Percentiles rank a stretch among this genome's conserved stretches.
Conservation (phyloP, 1,284 basidiomycete genomes). For the Moesziomyces parantarcticus region DNA sequence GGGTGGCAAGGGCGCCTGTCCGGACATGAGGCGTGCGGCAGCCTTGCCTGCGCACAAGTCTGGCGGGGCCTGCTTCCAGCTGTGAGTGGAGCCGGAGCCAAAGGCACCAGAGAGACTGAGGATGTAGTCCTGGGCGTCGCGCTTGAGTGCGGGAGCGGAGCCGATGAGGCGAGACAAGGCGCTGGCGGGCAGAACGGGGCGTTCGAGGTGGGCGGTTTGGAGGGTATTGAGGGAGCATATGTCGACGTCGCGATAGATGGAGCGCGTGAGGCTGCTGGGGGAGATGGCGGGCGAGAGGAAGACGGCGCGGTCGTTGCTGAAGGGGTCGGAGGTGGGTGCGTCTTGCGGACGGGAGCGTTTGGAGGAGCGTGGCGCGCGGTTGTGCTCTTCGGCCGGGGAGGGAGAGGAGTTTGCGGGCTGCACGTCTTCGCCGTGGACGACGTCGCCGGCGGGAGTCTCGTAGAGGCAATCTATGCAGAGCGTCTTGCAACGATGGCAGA, state of each 20-base stretch:
- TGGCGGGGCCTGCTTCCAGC: slow-evolving; percentile 23
- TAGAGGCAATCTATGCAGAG: slow-evolving; percentile 50
- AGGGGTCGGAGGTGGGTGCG: slow-evolving; percentile 7
- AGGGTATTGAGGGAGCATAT: slow-evolving; percentile 28
- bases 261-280: slow-evolving; percentile 24
- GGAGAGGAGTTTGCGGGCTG: slow-evolving; percentile 8
- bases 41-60: slow-evolving; percentile 34
- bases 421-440: slow-evolving; percentile 30
- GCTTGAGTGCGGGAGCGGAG: slow-evolving; percentile 17
- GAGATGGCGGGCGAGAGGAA: slow-evolving; percentile 38
- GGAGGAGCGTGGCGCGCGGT: slow-evolving; percentile 11
- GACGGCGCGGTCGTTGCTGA: slow-evolving; percentile 40
- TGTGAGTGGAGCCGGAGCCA: slow-evolving; percentile 1
- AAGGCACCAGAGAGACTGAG: slow-evolving; percentile 21
- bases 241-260: slow-evolving; percentile 37
- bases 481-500: slow-evolving; percentile 51
- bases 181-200: slow-evolving; percentile 25
- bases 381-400: slow-evolving; percentile 24
- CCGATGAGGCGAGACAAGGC: slow-evolving; percentile 41
- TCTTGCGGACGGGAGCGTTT: slow-evolving; percentile 28
- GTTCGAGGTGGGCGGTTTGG: slow-evolving; percentile 14
- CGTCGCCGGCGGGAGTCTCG: slow-evolving; percentile 26
- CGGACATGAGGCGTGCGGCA: slow-evolving; percentile 25
- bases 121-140: slow-evolving; percentile 29
- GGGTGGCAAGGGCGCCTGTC: slow-evolving; percentile 4